Base-by-base conservation (phyloP, 2,329 filamentous ascomycete genomes). In the Didymella arachidicola region DNA sequence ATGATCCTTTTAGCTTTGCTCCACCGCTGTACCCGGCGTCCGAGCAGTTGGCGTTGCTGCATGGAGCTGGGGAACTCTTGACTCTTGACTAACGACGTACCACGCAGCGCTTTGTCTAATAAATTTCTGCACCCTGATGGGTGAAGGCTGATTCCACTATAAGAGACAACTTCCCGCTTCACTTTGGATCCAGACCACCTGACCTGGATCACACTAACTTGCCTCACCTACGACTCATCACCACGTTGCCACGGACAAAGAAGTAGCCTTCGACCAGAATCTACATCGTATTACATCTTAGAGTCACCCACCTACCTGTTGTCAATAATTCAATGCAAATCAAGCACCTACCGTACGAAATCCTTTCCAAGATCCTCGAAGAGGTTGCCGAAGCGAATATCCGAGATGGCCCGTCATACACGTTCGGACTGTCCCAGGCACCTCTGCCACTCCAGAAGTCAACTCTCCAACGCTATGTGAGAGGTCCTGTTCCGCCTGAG, bases 401-500 rank as follows among this genome's bases (percentile, higher is more conserved):
- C 60, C 72, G 73, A 48, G 77, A 83, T 70, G 79, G 79, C 44
- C 79, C 79, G 19, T 78, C 73, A 52, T 85, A 79, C 71, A 84
- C 82, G 53, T 85, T 83, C 66, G 83, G 83, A 57, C 75, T 85
- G 27, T 80, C 78, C 26, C 79, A 84, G 69, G 79, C 80, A 27
- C 79, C 79, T 7, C 71, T 81, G 57, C 81, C 81, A 8, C 71
- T 81, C 50, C 75, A 81, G 64, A 75, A 78, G 63, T 71, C 77
- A 25, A 74, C 77, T 39, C 74, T 83, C 50, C 77, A 82, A 63
- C 79, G 79, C 62, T 83, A 84, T 68, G 77, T 85, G 57, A 78
- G 82, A 59, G 83, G 83, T 11, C 80, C 81, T 16, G 74, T 84
- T 16, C 81, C 80, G 10, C 77, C 81, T 38, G 82, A 84, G 68